phyloP scores from a whole-genome alignment of 768 basidiomycete species.

The Paxillus rubicundulus region DNA sequence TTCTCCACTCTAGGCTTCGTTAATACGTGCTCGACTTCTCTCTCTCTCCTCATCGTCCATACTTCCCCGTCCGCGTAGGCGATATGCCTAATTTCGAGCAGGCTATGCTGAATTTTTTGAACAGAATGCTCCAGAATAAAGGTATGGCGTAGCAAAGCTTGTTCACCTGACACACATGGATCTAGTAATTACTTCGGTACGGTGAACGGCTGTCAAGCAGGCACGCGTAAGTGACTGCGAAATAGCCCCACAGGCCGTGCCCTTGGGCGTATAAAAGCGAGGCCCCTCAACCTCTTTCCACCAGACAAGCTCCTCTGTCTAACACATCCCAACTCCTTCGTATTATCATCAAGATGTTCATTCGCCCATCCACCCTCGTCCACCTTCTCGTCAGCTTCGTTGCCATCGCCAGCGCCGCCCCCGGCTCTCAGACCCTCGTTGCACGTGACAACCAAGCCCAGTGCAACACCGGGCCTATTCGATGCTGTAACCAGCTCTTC shows the following conservation, averaged over 20 bases:
- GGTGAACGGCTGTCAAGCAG: constrained; percentile 4
- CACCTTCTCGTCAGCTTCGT: constrained; percentile 8
- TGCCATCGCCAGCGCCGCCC: constrained; percentile 3
- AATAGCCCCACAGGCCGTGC: constrained; percentile 4
- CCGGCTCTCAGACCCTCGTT: not conserved
- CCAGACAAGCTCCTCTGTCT: not conserved
- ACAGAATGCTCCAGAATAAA: no score
- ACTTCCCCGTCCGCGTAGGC: no score
- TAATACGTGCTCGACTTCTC: no score
- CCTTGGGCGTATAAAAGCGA: constrained; percentile 13
- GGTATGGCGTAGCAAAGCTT: no score
- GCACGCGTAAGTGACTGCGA: not conserved
- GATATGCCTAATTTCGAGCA: no score
- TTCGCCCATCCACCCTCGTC: constrained; percentile 6
- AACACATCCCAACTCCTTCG: not conserved
- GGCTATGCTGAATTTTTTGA: no score
- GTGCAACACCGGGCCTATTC: constrained; percentile 9
- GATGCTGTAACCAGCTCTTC: constrained; percentile 6
- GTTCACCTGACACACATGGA: no score
- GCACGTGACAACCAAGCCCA: not conserved
- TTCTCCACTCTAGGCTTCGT: no score
- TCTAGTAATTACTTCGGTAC: not conserved
- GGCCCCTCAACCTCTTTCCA: not conserved
- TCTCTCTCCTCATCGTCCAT: no score
- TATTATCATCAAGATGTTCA: constrained; percentile 11